Evolutionary conservation across 257 asterid species (phyloP).

Genomic region (Capsicum chinense): DNA sequence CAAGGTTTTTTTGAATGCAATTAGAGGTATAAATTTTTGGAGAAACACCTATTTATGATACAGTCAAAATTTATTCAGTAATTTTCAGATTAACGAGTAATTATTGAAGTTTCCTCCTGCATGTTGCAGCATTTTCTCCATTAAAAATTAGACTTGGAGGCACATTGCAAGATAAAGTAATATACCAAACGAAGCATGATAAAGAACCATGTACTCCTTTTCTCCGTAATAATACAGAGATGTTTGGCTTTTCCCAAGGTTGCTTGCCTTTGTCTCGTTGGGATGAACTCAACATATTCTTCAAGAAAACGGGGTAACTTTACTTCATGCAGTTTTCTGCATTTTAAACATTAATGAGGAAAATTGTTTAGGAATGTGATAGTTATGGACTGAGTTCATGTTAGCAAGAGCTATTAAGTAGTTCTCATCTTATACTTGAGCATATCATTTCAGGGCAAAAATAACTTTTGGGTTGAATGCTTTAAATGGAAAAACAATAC

Average conservation of each 20-base stretch:
- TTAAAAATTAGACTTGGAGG: constrained; percentile 87
- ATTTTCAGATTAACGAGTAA: not conserved
- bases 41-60: not conserved
- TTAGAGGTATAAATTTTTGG: constrained; percentile 54
- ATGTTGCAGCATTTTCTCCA: constrained; percentile 80
- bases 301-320: constrained; percentile 66
- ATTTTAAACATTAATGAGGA: not conserved
- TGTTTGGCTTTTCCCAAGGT: constrained; percentile 74
- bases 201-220: constrained; percentile 53
- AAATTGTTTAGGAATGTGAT: not conserved
- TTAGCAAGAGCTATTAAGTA: not conserved
- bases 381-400: not conserved
- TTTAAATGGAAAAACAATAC: constrained; percentile 55
- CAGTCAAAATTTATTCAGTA: constrained; percentile 19
- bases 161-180: constrained; percentile 75
- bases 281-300: constrained; percentile 74
- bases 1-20: constrained; percentile 62
- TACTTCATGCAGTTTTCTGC: not conserved
- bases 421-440: not conserved
- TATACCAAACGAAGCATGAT: constrained; percentile 58
- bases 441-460: constrained; percentile 54
- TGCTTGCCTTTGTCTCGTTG: constrained; percentile 83
- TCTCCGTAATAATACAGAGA: constrained; percentile 43
- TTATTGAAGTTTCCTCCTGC: not conserved
- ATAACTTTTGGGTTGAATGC: constrained; percentile 84